Evolutionary conservation across 495 filamentous ascomycete genomes (phyloP), one percentile per base, ranked within the genome.

Genomic region (Penicillium paradoxum): DNA sequence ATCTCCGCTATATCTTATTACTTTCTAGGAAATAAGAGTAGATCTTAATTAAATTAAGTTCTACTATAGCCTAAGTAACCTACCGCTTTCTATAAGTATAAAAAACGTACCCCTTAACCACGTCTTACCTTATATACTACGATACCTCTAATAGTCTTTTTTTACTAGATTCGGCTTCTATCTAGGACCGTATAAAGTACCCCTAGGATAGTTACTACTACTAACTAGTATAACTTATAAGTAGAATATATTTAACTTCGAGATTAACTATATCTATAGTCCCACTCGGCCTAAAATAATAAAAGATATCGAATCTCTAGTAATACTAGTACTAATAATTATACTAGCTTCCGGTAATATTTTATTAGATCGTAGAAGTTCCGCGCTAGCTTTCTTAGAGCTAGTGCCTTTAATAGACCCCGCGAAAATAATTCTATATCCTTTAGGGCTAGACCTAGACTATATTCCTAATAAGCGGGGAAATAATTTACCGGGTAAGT

Each of bases 181-280:
- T 41, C 36, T 13, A 50, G 47, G 47, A 50, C 47, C 33, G 36
- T 38, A 22, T 40, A 36, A 50, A 36, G 36, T 41, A n/a, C 39
- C 39, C 4, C 19, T 25, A 42, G 21, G 39, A 42, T 3, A 42
- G 47, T 40, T 36, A 40, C 34, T 24, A 17, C 47, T 36, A 41
- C 33, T 50, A 11, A 50, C 19, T 22, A 36, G 47, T 50, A 17
- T 24, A 41, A 50, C 47, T 40, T 13, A 50, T 40, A n/a, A 50
- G 47, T 50, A 36, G 47, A 50, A 50, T n/a, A 50, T 50, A 37
- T 50, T 50, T 50, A 36, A 50, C 36, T 41, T 49, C 24, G 47
- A 50, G 47, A 50, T 50, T 24, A 50, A 50, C 19, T 4, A 50
- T 50, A n/a, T 50, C 47, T 40, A 50, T 19, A 7, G 33, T 1